Conservation (phyloP, 257 asterid genomes). For the Voacanga thouarsii region DNA sequence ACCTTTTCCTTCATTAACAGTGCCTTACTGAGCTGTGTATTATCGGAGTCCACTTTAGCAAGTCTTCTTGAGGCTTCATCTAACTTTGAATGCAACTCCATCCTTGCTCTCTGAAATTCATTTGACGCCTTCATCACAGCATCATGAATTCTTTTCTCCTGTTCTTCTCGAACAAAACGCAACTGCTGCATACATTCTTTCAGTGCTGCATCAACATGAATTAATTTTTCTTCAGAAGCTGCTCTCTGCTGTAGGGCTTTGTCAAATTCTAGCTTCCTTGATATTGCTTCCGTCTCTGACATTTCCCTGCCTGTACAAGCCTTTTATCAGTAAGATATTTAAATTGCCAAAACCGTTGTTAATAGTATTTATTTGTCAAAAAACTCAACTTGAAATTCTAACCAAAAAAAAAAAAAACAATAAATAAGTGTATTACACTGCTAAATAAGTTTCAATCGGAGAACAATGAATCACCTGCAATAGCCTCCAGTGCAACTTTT, state of each 20-base stretch:
- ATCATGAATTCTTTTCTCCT: conserved; percentile 54
- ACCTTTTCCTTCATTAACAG: conserved; percentile 54
- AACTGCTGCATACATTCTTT: conserved; percentile 85
- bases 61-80: conserved; percentile 45
- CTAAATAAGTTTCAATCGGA: not conserved
- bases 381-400: not conserved
- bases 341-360: not conserved
- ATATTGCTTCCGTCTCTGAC: conserved; percentile 63
- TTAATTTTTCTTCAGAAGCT: conserved; percentile 52
- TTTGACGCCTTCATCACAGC: conserved; percentile 50
- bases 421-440: not conserved
- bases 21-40: conserved; percentile 51
- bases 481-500: conserved; percentile 83
- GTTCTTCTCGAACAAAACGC: conserved; percentile 58
- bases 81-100: conserved; percentile 39
- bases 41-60: conserved; percentile 50
- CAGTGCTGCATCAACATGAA: conserved; percentile 67
- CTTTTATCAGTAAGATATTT: conserved; percentile 5
- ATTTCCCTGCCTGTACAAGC: conserved; percentile 69
- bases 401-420: not conserved
- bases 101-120: conserved; percentile 45
- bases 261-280: conserved; percentile 60
- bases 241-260: conserved; percentile 46
- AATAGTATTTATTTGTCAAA: not conserved
- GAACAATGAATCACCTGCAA: conserved; percentile 53